Percentiles rank a stretch among this genome's conserved stretches.
phyloP scores from a whole-genome alignment of 352 stramenopile genomes.

The Phytophthora gonapodyides region DNA sequence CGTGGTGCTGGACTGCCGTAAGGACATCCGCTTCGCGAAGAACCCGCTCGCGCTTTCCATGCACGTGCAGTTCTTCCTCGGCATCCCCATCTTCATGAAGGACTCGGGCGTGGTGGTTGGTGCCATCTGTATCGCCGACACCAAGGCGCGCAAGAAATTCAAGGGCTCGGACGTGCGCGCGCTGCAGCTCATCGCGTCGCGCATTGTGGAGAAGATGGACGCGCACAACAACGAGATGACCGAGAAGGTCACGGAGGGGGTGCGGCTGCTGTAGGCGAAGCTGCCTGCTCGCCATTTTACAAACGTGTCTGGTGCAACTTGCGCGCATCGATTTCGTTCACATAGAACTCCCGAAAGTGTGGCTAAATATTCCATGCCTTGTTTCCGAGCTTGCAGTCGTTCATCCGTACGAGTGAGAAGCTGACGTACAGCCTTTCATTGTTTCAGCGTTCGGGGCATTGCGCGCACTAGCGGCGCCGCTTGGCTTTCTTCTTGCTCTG shows the following conservation, averaged over 20 bases:
- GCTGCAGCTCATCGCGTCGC: conserved; percentile 68
- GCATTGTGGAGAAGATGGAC: conserved; percentile 81
- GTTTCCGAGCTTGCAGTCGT: conserved; percentile 16
- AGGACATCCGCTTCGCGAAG: conserved; percentile 77
- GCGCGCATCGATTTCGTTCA: conserved; percentile 22
- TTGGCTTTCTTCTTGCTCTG: conserved; percentile 42
- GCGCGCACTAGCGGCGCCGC: conserved; percentile 25
- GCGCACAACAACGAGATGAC: conserved; percentile 41
- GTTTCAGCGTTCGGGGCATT: conserved; percentile 4
- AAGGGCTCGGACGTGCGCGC: conserved; percentile 68
- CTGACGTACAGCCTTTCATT: conserved; percentile 5
- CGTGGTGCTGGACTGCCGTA: conserved; percentile 71
- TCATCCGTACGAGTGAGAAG: neutral
- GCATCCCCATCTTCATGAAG: conserved; percentile 68
- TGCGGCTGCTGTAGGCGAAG: conserved; percentile 39
- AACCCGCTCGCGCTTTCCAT: conserved; percentile 77
- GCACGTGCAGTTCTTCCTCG: conserved; percentile 82
- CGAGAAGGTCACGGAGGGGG: conserved; percentile 34
- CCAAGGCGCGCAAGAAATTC: conserved; percentile 60
- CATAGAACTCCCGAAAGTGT: conserved; percentile 37
- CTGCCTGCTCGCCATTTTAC: neutral
- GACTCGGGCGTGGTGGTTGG: conserved; percentile 72
- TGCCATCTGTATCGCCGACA: conserved; percentile 74
- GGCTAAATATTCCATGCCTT: conserved; percentile 44
- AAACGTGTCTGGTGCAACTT: conserved; percentile 21